Conservation (phyloP, 352 stramenopile species). For the Hyaloperonospora arabidopsidis region DNA sequence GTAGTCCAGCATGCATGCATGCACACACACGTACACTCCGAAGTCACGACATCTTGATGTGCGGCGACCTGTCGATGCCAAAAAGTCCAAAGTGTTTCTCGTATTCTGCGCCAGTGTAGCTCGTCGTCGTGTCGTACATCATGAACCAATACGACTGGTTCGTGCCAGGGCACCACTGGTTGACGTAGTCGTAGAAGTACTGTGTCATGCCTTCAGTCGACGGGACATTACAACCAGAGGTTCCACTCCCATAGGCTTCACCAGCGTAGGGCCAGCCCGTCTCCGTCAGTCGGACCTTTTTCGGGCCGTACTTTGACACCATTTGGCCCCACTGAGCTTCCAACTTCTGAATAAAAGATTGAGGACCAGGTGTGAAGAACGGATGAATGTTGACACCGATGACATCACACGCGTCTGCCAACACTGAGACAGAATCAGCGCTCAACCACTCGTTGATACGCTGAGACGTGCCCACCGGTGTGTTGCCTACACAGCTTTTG, state of each 20-base stretch:
- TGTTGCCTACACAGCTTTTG: constrained; percentile 33
- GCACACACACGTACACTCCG: too few relatives aligned
- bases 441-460: constrained; percentile 56
- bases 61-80: not conserved
- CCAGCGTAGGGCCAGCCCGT: constrained; percentile 53
- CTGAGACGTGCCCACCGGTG: constrained; percentile 56
- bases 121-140: constrained; percentile 48
- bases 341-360: constrained; percentile 41
- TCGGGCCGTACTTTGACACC: constrained; percentile 26
- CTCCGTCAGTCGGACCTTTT: constrained; percentile 43
- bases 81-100: constrained; percentile 55
- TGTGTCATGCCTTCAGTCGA: constrained; percentile 29
- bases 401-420: constrained; percentile 28
- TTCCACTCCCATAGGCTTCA: constrained; percentile 5
- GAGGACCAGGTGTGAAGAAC: constrained; percentile 33
- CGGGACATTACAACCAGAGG: constrained; percentile 20
- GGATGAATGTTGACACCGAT: constrained; percentile 44
- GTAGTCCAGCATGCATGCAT: not conserved
- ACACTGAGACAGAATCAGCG: constrained; percentile 16
- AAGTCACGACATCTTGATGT: not conserved
- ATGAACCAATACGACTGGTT: constrained; percentile 46
- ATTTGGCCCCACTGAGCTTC: constrained; percentile 42
- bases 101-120: constrained; percentile 36
- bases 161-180: constrained; percentile 9
- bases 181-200: constrained; percentile 39